Percentiles rank a stretch among this genome's conserved stretches.
These are phyloP conservation scores for Glomus cerebriforme DNA, from an alignment of 192 early-diverging fungal genomes.

Conservation along the genomic window DNA sequence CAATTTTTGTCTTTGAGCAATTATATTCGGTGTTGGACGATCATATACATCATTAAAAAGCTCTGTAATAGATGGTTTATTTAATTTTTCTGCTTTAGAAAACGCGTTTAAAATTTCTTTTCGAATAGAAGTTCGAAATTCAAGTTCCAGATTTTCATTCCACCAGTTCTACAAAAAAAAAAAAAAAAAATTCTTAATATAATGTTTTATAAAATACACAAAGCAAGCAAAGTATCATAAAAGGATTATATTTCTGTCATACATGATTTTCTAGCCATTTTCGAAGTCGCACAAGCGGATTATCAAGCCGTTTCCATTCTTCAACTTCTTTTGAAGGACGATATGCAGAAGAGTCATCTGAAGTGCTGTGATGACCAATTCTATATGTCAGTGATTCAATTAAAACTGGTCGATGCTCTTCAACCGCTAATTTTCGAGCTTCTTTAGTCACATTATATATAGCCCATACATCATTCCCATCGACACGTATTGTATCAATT, in stretches of 20 bases:
- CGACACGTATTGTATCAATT: constrained; percentile 95
- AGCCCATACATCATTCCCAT: constrained; percentile 98
- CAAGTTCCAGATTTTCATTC: constrained; percentile 70
- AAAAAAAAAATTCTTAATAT: background rate
- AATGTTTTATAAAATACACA: background rate
- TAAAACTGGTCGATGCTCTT: constrained; percentile 83
- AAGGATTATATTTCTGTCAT: background rate
- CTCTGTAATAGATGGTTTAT: constrained; percentile 82
- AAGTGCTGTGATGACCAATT: constrained; percentile 95
- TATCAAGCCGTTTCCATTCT: constrained; percentile 83
- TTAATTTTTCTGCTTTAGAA: constrained; percentile 78
- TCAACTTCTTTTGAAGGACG: constrained; percentile 90
- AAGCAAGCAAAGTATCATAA: background rate
- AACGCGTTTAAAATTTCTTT: constrained; percentile 81
- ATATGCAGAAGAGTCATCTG: constrained; percentile 97
- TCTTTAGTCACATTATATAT: constrained; percentile 91
- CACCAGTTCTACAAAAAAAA: constrained; percentile 86
- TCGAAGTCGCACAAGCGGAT: constrained; percentile 87
- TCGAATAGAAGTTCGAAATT: constrained; percentile 63
- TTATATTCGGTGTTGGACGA: constrained; percentile 72
- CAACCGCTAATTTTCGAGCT: constrained; percentile 81
- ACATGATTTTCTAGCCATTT: constrained; percentile 81
- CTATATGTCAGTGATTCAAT: constrained; percentile 99
- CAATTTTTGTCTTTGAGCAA: constrained; percentile 80
- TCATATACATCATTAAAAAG: constrained; percentile 97